Evolutionary conservation across 306 rosid genomes (phyloP).

Genomic region (Clitoria ternatea): DNA sequence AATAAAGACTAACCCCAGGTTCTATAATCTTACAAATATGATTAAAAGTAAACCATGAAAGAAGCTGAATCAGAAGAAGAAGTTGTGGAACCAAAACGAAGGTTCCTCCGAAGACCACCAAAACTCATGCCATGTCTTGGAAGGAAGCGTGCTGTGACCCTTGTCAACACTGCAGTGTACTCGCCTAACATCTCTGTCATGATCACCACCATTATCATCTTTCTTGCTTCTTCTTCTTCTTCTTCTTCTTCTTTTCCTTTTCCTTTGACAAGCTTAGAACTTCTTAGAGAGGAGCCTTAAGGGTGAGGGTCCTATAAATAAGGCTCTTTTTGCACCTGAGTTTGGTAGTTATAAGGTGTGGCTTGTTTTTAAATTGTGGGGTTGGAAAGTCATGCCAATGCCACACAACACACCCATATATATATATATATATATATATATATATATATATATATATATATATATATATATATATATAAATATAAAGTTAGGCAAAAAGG

Average conservation of each 20-base stretch:
- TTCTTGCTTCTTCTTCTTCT: conserved; percentile 8
- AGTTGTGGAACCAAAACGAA: conserved; percentile 28
- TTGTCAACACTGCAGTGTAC: conserved; percentile 41
- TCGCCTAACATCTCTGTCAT: conserved; percentile 54
- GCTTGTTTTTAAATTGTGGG: conserved; percentile 13
- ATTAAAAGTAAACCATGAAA: conserved; percentile 51
- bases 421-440: not conserved
- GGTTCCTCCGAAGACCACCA: conserved; percentile 26
- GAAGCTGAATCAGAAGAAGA: conserved; percentile 43
- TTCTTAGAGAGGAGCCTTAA: conserved; percentile 1
- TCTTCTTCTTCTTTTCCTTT: not conserved
- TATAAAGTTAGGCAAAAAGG: conserved; percentile 21
- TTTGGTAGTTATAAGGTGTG: conserved; percentile 20
- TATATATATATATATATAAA: not conserved
- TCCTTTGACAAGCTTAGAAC: not conserved
- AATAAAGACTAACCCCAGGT: not conserved
- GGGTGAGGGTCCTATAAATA: not conserved
- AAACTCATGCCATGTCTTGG: conserved; percentile 22
- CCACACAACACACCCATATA: not conserved
- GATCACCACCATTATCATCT: conserved; percentile 61
- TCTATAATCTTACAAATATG: not conserved
- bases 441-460: too few species aligned
- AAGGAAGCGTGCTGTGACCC: conserved; percentile 36
- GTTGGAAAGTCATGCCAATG: not conserved
- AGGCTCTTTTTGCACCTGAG: conserved; percentile 6